Evolutionary conservation across 2,329 filamentous ascomycete genomes (phyloP).

Genomic region (Ceratocystis eucalypticola): DNA sequence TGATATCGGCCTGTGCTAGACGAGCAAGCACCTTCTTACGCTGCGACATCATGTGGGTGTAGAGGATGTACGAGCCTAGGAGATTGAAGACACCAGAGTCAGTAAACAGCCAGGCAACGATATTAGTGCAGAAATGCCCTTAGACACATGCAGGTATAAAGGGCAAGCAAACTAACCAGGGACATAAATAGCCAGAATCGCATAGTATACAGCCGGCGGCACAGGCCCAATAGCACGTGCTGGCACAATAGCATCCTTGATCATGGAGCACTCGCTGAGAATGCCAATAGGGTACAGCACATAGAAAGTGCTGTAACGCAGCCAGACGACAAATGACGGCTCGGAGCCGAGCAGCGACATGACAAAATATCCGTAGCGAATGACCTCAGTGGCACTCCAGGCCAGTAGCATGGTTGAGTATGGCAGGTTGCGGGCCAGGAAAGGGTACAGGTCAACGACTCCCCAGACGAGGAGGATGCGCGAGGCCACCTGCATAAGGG

Average conservation of each 20-base stretch:
- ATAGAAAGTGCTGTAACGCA: conserved; percentile 86
- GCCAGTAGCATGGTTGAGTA: conserved; percentile 72
- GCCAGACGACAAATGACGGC: conserved; percentile 57
- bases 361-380: conserved; percentile 86
- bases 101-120: neutral
- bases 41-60: conserved; percentile 91
- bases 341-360: conserved; percentile 51
- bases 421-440: conserved; percentile 43
- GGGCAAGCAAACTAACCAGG: conserved; percentile 45
- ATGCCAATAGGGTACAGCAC: conserved; percentile 89
- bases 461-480: conserved; percentile 84
- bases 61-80: conserved; percentile 63
- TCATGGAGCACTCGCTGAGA: conserved; percentile 68
- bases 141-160: no score
- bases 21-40: conserved; percentile 50
- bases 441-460: conserved; percentile 61
- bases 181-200: conserved; percentile 60
- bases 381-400: conserved; percentile 83
- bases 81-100: neutral
- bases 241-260: conserved; percentile 55
- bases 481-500: conserved; percentile 75
- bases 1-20: conserved; percentile 25
- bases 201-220: conserved; percentile 47
- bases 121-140: neutral
- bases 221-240: conserved; percentile 35